phyloP scores from a whole-genome alignment of 129 eudicot genomes.

The Mikania micrantha region DNA sequence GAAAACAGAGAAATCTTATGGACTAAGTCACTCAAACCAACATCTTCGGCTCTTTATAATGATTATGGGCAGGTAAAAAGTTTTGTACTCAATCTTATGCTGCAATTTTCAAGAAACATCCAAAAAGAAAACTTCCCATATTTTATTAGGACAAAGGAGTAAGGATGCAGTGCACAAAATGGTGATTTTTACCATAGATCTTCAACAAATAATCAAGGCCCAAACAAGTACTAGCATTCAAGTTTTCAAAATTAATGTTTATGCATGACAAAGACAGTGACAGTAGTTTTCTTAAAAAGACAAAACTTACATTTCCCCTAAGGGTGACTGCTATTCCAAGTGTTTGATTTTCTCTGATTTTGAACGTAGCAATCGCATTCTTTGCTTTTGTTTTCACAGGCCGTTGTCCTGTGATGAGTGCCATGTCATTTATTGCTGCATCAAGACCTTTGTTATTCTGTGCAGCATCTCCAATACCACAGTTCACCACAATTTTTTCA shows the following conservation, averaged over 20 bases:
- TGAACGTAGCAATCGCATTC: slow-evolving; percentile 86
- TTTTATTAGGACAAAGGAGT: background rate
- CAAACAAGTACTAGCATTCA: background rate
- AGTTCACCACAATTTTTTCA: slow-evolving; percentile 75
- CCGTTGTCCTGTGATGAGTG: slow-evolving; percentile 86
- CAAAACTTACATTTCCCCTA: slow-evolving; percentile 66
- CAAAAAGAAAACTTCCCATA: background rate
- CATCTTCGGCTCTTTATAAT: background rate
- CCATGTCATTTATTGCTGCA: slow-evolving; percentile 81
- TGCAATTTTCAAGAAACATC: background rate
- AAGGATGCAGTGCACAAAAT: background rate
- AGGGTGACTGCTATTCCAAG: slow-evolving; percentile 89
- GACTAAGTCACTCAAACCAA: background rate
- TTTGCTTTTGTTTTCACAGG: slow-evolving; percentile 90
- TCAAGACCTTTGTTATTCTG: slow-evolving; percentile 91
- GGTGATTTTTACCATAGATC: background rate
- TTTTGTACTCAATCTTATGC: background rate
- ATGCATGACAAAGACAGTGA: background rate
- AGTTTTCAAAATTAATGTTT: background rate
- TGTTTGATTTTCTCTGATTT: slow-evolving; percentile 71
- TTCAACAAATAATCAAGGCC: background rate
- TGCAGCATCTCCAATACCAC: slow-evolving; percentile 98
- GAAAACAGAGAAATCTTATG: background rate
- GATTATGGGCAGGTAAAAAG: background rate
- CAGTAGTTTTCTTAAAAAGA: background rate